phyloP scores from a whole-genome alignment of 78 protist genomes.

The Chrysochromulina tobinii region DNA sequence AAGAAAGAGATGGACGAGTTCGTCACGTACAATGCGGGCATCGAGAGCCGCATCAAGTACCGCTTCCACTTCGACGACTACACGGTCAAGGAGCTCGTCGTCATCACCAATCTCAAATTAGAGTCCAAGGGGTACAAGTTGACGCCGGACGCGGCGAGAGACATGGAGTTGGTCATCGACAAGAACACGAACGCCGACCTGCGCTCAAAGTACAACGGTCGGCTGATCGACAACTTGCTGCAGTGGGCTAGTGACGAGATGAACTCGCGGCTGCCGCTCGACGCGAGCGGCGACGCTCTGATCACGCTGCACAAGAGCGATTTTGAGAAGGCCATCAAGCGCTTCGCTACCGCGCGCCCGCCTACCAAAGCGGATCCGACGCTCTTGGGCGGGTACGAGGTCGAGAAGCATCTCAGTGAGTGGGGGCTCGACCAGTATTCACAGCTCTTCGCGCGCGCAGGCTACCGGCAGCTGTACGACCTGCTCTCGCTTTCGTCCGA shows the following conservation, averaged over 20 bases:
- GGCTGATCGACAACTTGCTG: slow-evolving; percentile 14
- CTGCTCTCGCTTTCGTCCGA: not conserved
- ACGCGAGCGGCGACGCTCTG: not conserved
- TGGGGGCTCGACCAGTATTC: not conserved
- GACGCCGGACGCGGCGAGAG: not conserved
- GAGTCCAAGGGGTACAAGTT: not conserved
- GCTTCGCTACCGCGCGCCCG: not conserved
- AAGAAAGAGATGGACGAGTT: slow-evolving; percentile 27
- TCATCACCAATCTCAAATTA: not conserved
- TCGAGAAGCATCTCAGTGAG: not conserved
- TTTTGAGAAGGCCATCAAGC: not conserved
- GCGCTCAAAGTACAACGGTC: slow-evolving; percentile 26
- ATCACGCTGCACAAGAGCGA: not conserved
- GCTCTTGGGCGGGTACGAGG: slow-evolving; percentile 5
- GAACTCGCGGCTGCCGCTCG: not conserved
- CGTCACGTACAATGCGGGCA: not conserved
- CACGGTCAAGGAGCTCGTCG: not conserved
- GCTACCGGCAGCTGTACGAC: not conserved
- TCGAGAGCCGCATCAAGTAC: slow-evolving; percentile 13
- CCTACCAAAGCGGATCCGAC: not conserved
- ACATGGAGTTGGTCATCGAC: not conserved
- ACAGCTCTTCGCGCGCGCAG: not conserved
- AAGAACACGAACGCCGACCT: not conserved
- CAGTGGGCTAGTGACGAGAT: slow-evolving; percentile 19
- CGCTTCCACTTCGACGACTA: slow-evolving; percentile 35